Base-by-base conservation (phyloP, 106 monocot species). In the Iris macrosiphon region DNA sequence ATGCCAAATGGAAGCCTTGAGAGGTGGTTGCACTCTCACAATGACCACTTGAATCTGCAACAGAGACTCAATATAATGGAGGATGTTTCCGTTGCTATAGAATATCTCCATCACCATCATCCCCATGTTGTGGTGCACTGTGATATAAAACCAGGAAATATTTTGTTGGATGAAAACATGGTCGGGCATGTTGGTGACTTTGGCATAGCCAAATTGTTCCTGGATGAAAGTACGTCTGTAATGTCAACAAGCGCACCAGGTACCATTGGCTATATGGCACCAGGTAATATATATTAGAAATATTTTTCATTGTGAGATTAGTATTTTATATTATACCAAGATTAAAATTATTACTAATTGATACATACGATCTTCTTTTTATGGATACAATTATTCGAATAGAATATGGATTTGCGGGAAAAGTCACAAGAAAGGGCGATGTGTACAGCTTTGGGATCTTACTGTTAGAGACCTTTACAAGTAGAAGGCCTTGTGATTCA, bases 371-470 rank as follows among this genome's bases (percentile, higher is more conserved):
- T n/a, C n/a, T n/a, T n/a, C n/a, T n/a, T n/a, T n/a, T n/a, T n/a
- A n/a, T n/a, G n/a, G n/a, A n/a, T n/a, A n/a, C n/a, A n/a, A n/a
- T n/a, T n/a, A n/a, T n/a, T n/a, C n/a, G n/a, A n/a, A 69, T 41
- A 69, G 60, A 60, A 31, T 62, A 55, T n/a, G 53, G 43, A 31
- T 42, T 7, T 3, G 18, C 17, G 4, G 52, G 70, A 33, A 45
- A 17, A 45, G 24, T 54, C 7, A 54, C 62, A 62, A 45, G 38
- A 19, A 55, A 30, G 24, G 35, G 61, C 13, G 70, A 70, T 19
- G 61, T 70, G 1, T 70, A 70, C 42, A 70, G 70, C 21, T 70
- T 62, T 31, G 70, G 70, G 20, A 62, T 70, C 12, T 4, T 62
- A 5, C 12, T 62, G 43, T 33, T 70, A 7, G 62, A 70, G 38